These are phyloP conservation scores for Isoetes taiwanensis DNA, from an alignment of 75 land plant species.

Conservation along the genomic window DNA sequence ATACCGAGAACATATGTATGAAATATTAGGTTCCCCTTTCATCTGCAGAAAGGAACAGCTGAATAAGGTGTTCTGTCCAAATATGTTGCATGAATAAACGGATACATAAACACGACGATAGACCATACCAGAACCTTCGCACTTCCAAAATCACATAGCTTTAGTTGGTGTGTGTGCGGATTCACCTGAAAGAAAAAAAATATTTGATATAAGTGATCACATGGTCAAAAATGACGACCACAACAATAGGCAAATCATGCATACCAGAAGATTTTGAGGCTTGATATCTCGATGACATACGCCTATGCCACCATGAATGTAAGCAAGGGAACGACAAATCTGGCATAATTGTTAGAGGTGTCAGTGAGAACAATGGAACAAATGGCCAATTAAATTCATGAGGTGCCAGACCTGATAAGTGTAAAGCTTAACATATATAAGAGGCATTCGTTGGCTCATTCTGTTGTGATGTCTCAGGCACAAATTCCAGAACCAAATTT, in stretches of 20 bases:
- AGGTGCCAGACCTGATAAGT: constrained; percentile 55
- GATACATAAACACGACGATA: neutral
- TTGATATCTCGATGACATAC: constrained; percentile 92
- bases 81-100: too few relatives aligned
- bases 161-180: constrained; percentile 92
- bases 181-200: constrained; percentile 47
- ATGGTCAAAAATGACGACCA: neutral
- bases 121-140: constrained; percentile 86
- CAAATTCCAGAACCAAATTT: constrained; percentile 77
- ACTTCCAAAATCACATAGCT: constrained; percentile 93
- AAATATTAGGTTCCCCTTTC: constrained; percentile 91
- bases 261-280: constrained; percentile 91
- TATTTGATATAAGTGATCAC: neutral
- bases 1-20: constrained; percentile 94
- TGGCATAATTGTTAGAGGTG: constrained; percentile 12
- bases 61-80: too few relatives aligned
- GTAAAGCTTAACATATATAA: constrained; percentile 85
- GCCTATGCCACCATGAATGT: constrained; percentile 76
- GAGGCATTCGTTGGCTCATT: constrained; percentile 76
- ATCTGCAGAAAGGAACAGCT: constrained; percentile 35
- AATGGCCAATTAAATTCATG: neutral
- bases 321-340: constrained; percentile 86
- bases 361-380: neutral
- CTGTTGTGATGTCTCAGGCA: constrained; percentile 89
- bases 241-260: neutral